Percentiles rank a stretch among this genome's conserved stretches.
These are phyloP conservation scores for Cucumis hystrix DNA, from an alignment of 306 rosid species.

Conservation along the genomic window DNA sequence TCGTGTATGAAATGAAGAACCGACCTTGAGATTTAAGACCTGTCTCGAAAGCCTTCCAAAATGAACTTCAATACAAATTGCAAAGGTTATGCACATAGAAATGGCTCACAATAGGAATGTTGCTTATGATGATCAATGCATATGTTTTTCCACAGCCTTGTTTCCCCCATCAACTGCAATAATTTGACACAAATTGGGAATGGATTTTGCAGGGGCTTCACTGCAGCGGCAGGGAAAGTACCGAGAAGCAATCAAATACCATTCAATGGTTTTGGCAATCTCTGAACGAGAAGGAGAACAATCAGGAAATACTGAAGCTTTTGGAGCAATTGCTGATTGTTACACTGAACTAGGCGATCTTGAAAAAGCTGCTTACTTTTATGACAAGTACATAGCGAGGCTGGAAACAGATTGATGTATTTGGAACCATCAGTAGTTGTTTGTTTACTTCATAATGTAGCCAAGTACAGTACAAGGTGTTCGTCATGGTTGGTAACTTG, in stretches of 20 bases:
- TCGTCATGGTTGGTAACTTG: not conserved
- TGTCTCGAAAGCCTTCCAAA: not conserved
- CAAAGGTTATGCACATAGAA: not conserved
- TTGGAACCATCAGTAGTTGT: not conserved
- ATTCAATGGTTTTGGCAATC: conserved; percentile 67
- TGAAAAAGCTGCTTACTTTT: conserved; percentile 68
- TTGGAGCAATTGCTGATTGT: conserved; percentile 96
- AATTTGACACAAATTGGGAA: not conserved
- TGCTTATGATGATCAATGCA: not conserved
- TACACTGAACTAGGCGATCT: conserved; percentile 96
- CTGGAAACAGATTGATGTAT: conserved; percentile 54
- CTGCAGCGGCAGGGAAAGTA: conserved; percentile 85
- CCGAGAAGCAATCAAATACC: conserved; percentile 73
- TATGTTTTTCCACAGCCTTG: not conserved
- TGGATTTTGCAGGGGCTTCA: conserved; percentile 59
- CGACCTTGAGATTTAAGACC: not conserved
- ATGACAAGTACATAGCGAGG: conserved; percentile 66
- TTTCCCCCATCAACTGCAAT: not conserved
- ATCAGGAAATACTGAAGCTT: conserved; percentile 88
- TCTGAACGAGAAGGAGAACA: conserved; percentile 77
- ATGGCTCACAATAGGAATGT: not conserved
- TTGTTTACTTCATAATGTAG: not conserved
- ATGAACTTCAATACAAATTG: not conserved
- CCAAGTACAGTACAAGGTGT: not conserved
- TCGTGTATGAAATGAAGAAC: not conserved